Conservation (phyloP, 257 asterid species). For the Nicotiana tomentosiformis region DNA sequence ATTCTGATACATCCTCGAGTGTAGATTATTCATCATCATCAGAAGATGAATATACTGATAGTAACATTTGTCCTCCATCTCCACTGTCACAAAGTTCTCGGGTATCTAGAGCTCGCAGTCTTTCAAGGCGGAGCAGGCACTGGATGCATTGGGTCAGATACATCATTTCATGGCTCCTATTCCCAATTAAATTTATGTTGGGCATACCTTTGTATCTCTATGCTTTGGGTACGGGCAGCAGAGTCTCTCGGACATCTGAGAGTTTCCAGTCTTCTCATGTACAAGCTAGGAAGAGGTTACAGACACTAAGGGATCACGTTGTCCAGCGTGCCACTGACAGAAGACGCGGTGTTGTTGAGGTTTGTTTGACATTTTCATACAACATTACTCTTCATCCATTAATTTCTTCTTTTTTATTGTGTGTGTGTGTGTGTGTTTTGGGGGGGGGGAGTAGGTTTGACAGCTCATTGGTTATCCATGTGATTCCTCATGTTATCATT, state of each 20-base stretch:
- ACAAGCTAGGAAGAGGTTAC: conserved; percentile 58
- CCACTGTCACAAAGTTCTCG: conserved; percentile 82
- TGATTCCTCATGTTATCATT: not conserved
- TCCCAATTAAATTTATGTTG: conserved; percentile 66
- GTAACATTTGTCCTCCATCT: conserved; percentile 52
- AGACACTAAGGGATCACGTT: conserved; percentile 61
- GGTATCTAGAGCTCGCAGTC: conserved; percentile 55
- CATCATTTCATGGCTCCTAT: conserved; percentile 64
- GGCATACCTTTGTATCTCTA: conserved; percentile 57
- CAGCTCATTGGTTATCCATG: not conserved
- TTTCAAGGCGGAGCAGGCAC: conserved; percentile 39
- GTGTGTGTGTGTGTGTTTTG: not conserved
- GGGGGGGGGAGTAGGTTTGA: not conserved
- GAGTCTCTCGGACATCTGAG: conserved; percentile 34
- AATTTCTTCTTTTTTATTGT: not conserved
- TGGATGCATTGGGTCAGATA: conserved; percentile 55
- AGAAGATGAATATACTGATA: conserved; percentile 47
- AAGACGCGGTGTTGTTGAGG: conserved; percentile 99
- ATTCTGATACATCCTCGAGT: conserved; percentile 73
- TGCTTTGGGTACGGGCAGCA: conserved; percentile 29
- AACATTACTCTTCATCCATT: not conserved
- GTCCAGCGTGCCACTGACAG: conserved; percentile 88
- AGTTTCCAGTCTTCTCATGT: conserved; percentile 28
- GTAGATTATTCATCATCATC: conserved; percentile 66
- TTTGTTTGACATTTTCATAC: conserved; percentile 27